Conservation (phyloP, 495 filamentous ascomycete genomes). For the Aspergillus conjunctus region DNA sequence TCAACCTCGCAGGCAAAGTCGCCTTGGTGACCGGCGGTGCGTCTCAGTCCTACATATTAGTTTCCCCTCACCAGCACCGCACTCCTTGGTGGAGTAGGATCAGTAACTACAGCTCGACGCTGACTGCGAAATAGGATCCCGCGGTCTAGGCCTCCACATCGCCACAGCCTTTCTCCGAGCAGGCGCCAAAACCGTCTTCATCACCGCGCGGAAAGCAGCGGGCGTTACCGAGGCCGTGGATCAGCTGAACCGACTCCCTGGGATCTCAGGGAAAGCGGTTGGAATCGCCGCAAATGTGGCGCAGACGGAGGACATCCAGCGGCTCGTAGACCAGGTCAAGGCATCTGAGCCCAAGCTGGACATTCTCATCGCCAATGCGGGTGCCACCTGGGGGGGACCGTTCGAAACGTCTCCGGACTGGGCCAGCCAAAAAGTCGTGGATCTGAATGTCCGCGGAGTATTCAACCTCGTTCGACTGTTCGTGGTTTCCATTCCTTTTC, state of each 20-base stretch:
- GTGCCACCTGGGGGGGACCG: constrained; percentile 86
- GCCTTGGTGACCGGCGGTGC: constrained; percentile 82
- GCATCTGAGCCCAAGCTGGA: constrained; percentile 72
- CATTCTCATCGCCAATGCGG: constrained; percentile 83
- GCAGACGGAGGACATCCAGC: constrained; percentile 67
- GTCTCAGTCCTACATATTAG: neutral
- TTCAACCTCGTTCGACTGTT: constrained; percentile 74
- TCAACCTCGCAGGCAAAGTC: constrained; percentile 87
- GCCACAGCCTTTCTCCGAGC: constrained; percentile 86
- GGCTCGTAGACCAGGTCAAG: constrained; percentile 64
- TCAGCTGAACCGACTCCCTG: constrained; percentile 75
- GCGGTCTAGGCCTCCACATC: constrained; percentile 78
- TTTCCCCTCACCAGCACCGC: neutral
- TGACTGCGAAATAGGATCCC: constrained; percentile 40
- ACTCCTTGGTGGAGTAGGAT: no score
- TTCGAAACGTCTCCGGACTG: constrained; percentile 83
- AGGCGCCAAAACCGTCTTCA: constrained; percentile 81
- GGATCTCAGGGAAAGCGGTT: constrained; percentile 65
- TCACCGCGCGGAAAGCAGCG: constrained; percentile 81
- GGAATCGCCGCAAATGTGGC: constrained; percentile 77
- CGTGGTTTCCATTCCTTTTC: constrained; percentile 24
- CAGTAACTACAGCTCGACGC: no score
- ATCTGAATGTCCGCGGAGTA: constrained; percentile 87
- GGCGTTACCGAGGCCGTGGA: constrained; percentile 75
- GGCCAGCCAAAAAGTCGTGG: constrained; percentile 87